phyloP scores from a whole-genome alignment of 2,329 filamentous ascomycete species.

The Periconia sp. region DNA sequence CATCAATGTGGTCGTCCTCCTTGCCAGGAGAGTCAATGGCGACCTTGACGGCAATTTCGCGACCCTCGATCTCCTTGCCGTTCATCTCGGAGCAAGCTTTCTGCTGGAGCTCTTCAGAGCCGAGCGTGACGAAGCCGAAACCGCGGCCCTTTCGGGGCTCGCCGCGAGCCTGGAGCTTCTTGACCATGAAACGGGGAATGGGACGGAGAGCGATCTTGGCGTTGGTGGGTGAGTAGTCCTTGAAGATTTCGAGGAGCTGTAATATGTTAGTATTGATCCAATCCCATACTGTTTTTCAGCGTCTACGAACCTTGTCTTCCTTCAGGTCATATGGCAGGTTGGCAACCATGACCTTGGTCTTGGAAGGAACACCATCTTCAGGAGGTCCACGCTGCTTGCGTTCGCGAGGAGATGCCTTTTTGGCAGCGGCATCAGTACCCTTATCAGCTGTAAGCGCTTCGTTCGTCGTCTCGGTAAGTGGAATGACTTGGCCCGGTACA shows the following conservation, averaged over 20 bases:
- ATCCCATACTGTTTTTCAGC: not conserved
- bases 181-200: slow-evolving; percentile 99
- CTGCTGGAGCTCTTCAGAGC: slow-evolving; percentile 93
- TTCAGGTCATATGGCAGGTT: slow-evolving; percentile 98
- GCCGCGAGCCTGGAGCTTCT: slow-evolving; percentile 98
- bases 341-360: slow-evolving; percentile 99
- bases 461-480: slow-evolving; percentile 60
- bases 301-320: slow-evolving; percentile 82
- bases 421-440: slow-evolving; percentile 56
- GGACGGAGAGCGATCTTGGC: slow-evolving; percentile 99
- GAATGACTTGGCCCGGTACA: slow-evolving; percentile 58
- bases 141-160: slow-evolving; percentile 99
- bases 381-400: slow-evolving; percentile 90
- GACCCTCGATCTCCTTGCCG: slow-evolving; percentile 97
- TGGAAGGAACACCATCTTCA: slow-evolving; percentile 95
- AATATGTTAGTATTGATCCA: slow-evolving; percentile 12
- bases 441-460: slow-evolving; percentile 62
- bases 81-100: slow-evolving; percentile 99
- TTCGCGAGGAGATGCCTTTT: slow-evolving; percentile 57
- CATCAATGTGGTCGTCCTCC: slow-evolving; percentile 77
- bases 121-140: slow-evolving; percentile 96
- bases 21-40: slow-evolving; percentile 99
- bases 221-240: slow-evolving; percentile 86
- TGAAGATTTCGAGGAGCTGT: slow-evolving; percentile 97
- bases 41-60: slow-evolving; percentile 99